Conservation (phyloP, 768 basidiomycete species). For the Rhodocollybia butyracea region DNA sequence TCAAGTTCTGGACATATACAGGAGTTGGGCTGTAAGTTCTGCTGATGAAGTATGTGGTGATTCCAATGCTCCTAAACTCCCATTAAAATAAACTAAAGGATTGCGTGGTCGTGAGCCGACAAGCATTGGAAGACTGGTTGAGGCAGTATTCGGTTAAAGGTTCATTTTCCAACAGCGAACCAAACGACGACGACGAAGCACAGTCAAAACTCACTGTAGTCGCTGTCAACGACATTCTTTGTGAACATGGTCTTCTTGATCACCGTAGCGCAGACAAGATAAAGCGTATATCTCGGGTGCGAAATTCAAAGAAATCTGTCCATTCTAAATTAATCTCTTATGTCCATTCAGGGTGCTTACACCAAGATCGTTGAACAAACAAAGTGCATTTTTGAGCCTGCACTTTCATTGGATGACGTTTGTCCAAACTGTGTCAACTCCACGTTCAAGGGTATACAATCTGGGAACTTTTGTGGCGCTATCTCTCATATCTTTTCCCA, state of each 20-base stretch:
- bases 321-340: background rate
- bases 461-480: background rate
- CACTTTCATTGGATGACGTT: conserved; percentile 46
- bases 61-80: background rate
- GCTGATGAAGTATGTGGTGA: conserved; percentile 42
- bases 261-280: conserved; percentile 57
- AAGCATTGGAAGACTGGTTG: conserved; percentile 62
- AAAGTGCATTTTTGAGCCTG: conserved; percentile 45
- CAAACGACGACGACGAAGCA: conserved; percentile 7
- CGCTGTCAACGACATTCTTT: conserved; percentile 49
- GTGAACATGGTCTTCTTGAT: conserved; percentile 59
- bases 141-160: conserved; percentile 34
- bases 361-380: conserved; percentile 40
- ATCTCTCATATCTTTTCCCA: conserved; percentile 22
- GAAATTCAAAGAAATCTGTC: background rate
- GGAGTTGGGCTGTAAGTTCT: conserved; percentile 52
- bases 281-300: conserved; percentile 54
- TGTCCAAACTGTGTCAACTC: conserved; percentile 58
- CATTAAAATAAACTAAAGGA: conserved; percentile 32
- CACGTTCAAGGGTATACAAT: conserved; percentile 51
- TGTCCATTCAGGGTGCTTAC: conserved; percentile 38
- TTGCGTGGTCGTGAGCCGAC: conserved; percentile 55
- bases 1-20: conserved; percentile 60
- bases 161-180: conserved; percentile 15
- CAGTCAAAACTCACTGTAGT: conserved; percentile 16